A percentile compares a stretch with the other conserved stretches of the same genome.
Evolutionary conservation across 2,329 filamentous ascomycete species (phyloP).

Genomic region (Aspergillus neoniger): DNA sequence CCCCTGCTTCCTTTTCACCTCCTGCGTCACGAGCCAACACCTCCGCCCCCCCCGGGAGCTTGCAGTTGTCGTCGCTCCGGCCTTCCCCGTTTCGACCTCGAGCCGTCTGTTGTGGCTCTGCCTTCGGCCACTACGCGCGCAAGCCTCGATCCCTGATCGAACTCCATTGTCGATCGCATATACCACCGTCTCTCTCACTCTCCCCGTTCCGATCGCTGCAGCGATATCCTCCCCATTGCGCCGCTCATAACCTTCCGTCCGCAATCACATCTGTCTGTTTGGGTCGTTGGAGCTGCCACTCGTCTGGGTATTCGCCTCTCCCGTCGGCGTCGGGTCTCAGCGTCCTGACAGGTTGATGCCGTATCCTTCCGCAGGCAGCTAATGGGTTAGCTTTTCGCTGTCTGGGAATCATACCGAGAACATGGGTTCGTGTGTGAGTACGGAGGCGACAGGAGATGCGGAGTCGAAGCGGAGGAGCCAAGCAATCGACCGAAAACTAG

Average conservation of each 20-base stretch:
- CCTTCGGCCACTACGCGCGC: slow-evolving; percentile 16
- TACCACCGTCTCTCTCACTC: slow-evolving; percentile 14
- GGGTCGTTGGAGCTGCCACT: slow-evolving; percentile 4
- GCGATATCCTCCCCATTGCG: slow-evolving; percentile 12
- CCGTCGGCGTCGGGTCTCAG: slow-evolving; percentile 20
- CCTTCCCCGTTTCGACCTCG: slow-evolving; percentile 20
- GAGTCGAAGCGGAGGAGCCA: slow-evolving; percentile 97
- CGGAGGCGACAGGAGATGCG: slow-evolving; percentile 73
- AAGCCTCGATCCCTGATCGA: slow-evolving; percentile 23
- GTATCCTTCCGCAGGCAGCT: slow-evolving; percentile 28
- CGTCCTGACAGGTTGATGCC: slow-evolving; percentile 29
- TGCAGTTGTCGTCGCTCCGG: slow-evolving; percentile 24
- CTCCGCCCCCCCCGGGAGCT: slow-evolving; percentile 21
- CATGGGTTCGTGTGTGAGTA: slow-evolving; percentile 95
- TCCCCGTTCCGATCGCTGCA: slow-evolving; percentile 1
- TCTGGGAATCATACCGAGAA: slow-evolving; percentile 26
- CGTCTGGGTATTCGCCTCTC: slow-evolving; percentile 7
- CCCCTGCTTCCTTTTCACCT: slow-evolving; percentile 17
- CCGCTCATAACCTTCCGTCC: background rate
- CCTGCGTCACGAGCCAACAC: slow-evolving; percentile 24
- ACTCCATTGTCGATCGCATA: slow-evolving; percentile 16
- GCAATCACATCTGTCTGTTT: slow-evolving; percentile 4
- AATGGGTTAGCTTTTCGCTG: slow-evolving; percentile 26
- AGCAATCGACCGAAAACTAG: slow-evolving; percentile 87
- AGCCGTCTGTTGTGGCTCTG: slow-evolving; percentile 15